Evolutionary conservation across 1,139 yeast species (phyloP), one percentile per base, ranked within the genome.

Genomic region (Hyphopichia fennica): DNA sequence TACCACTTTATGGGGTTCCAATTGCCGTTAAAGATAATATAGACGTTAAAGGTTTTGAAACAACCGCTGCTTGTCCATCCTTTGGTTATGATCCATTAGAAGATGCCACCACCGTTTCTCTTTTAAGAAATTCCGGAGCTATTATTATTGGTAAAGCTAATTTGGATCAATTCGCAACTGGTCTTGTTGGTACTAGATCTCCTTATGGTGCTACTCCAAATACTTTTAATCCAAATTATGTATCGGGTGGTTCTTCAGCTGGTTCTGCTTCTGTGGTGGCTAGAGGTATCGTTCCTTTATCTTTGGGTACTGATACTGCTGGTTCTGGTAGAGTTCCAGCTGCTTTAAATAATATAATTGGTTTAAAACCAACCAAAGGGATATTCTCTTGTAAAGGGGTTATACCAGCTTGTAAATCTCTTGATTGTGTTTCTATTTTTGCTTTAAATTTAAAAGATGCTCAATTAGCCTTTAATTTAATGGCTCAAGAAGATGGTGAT

Each of bases 321-420:
- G 99, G 99, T 19, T 87, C 96, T 11, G 97, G 97, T 38, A 78
- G 98, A 57, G 98, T 93, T 25, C 99, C 99, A 20, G 98, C 98
- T n/a, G 93, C 90, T 19, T 75, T 91, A 53, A 93, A 93, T 73
- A 91, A 91, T 62, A 66, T 93, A 53, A 77, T 93, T 50, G 98
- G 98, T 13, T 76, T 93, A 47, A 93, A 93, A 62, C 98, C 99
- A 28, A 84, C 97, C 2, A 82, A 83, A 48, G 99, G 98, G 35
- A 81, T 82, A 1, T 82, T 91, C 53, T 86, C 96, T 10, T 82
- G 95, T 46, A 63, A 72, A 9, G 98, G 98, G 43, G 96, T 93
- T 20, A 95, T 93, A 5, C 98, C 98, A n/a, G 98, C 98, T 14
- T 91, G 98, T 67, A 87, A 85, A 62, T 88, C 96, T 1, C 75